Evolutionary conservation across 2,329 filamentous ascomycete genomes (phyloP).

Genomic region (Ophiostoma australiae): DNA sequence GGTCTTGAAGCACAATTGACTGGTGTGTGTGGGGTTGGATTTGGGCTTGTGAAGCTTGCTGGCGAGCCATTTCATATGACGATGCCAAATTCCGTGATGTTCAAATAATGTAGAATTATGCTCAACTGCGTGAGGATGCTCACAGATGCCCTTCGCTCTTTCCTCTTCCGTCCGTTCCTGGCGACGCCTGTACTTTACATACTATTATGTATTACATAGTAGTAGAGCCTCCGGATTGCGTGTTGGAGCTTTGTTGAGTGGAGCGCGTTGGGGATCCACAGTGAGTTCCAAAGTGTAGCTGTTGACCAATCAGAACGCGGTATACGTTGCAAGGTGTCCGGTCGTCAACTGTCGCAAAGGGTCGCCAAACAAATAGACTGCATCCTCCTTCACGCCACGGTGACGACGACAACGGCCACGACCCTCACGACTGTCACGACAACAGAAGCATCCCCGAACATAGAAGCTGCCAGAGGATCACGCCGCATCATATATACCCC

Average conservation of each 20-base stretch:
- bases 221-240: background rate
- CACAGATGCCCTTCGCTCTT: background rate
- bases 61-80: background rate
- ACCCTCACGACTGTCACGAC: background rate
- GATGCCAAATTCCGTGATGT: background rate
- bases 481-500: background rate
- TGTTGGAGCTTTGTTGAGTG: background rate
- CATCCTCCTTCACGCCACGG: background rate
- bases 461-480: background rate
- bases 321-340: slow-evolving; percentile 18
- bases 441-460: background rate
- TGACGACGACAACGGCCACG: background rate
- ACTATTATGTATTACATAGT: no score
- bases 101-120: background rate
- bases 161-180: background rate
- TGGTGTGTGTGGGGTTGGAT: background rate
- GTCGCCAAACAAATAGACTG: background rate
- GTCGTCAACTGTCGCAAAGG: slow-evolving; percentile 3
- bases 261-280: background rate
- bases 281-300: background rate
- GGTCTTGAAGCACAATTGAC: background rate
- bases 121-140: background rate
- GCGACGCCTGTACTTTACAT: background rate
- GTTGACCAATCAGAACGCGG: background rate
- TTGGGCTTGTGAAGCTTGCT: no score